A percentile compares a stretch with the other conserved stretches of the same genome.
phyloP scores from a whole-genome alignment of 2,329 filamentous ascomycete species.

The Fusarium tuaranense region DNA sequence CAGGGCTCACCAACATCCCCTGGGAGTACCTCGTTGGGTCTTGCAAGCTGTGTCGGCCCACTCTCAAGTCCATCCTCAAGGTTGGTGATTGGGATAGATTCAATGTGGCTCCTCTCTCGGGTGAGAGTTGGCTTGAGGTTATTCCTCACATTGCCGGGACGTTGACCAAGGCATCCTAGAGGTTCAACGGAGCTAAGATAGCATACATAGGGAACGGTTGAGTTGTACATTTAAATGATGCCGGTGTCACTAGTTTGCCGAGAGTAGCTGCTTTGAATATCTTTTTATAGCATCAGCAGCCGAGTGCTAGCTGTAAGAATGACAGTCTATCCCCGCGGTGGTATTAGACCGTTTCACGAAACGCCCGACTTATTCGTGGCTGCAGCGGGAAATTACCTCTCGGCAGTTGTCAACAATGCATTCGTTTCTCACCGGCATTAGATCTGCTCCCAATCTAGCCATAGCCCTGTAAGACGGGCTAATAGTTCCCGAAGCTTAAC shows the following conservation, averaged over 20 bases:
- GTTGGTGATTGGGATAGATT: background rate
- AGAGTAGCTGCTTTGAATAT: background rate
- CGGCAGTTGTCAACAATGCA: background rate
- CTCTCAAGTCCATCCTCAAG: background rate
- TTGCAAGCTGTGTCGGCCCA: background rate
- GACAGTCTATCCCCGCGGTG: background rate
- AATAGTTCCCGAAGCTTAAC: background rate
- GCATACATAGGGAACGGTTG: background rate
- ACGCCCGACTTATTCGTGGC: background rate
- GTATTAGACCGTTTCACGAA: background rate
- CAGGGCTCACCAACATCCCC: background rate
- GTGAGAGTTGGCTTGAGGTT: background rate
- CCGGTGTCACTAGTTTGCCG: background rate
- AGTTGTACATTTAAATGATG: background rate
- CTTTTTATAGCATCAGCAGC: background rate
- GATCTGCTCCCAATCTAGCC: background rate
- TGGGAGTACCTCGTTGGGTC: constrained; percentile 1
- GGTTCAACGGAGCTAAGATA: background rate
- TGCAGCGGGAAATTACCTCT: background rate
- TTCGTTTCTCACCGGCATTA: background rate
- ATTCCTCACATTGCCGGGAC: background rate
- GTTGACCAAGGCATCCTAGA: background rate
- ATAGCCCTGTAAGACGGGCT: constrained; percentile 1
- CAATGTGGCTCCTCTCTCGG: background rate
- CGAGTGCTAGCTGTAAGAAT: background rate